Evolutionary conservation across 2,329 filamentous ascomycete species (phyloP), one percentile per base, ranked within the genome.

Genomic region (Aspergillus ochraceoroseus): DNA sequence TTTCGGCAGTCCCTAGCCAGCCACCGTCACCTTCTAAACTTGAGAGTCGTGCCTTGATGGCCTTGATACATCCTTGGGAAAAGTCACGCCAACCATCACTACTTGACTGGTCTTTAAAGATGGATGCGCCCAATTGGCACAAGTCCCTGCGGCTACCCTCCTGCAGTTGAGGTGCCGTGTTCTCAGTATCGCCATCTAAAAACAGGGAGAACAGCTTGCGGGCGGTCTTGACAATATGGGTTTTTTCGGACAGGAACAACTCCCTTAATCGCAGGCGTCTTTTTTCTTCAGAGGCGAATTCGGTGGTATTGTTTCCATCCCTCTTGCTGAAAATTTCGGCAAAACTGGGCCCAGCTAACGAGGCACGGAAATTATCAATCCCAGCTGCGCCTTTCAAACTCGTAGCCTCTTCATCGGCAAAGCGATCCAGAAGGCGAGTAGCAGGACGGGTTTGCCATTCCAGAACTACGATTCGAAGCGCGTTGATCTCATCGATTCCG

Each of bases 381-480:
- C 83, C 83, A 8, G 83, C 77, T 11, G 84, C 84, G 54, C 85
- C 83, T 55, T 85, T 81, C 31, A 94, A 68, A 55, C 86, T 88
- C 41, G 81, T 75, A 11, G 80, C 72, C 70, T 94, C 87, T 53
- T 92, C 86, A 32, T 82, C 80, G 0, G 86, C 87, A 41, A 90
- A 78, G 1, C 80, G 79, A 9, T 76, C 77, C 28, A 80, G 72
- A 1, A 95, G 75, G 53, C 88, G 82, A 31, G 74, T 73, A n/a
- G 79, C 73, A n/a, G 87, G 72, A 23, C 87, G 79, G 49, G 77
- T 78, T 66, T 96, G 90, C 73, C 84, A 85, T 72, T 96, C 92
- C 31, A 92, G 68, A 5, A 94, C 70, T 2, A 82, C 82, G 29
- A 94, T 73, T 44, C 92, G 79, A 55, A 98, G 71, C 17, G 90